Conservation (phyloP, 345 rosid genomes). For the Rhizophora mangle region DNA sequence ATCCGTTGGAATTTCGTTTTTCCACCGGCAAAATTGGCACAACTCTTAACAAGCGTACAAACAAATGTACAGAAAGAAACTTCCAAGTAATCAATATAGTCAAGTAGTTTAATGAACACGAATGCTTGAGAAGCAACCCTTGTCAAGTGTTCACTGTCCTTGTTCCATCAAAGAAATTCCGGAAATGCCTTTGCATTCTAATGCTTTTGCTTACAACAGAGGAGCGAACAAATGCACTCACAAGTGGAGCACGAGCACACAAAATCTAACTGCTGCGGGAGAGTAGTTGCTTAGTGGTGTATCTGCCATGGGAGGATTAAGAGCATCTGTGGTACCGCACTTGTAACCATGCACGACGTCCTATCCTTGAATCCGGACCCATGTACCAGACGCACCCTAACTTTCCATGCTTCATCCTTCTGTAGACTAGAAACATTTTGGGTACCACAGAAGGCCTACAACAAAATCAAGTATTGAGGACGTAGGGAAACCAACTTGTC, state of each 20-base stretch:
- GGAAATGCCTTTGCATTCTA: background rate
- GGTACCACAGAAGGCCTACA: slow-evolving; percentile 85
- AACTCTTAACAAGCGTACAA: too few relatives aligned
- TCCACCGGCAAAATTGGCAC: too few relatives aligned
- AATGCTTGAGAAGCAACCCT: too few relatives aligned
- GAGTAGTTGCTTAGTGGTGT: slow-evolving; percentile 60
- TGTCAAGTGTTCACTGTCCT: too few relatives aligned
- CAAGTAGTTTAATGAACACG: too few relatives aligned
- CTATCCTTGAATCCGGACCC: slow-evolving; percentile 80
- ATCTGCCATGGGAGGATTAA: slow-evolving; percentile 95
- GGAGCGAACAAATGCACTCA: too few relatives aligned
- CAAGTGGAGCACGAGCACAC: background rate
- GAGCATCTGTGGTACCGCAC: slow-evolving; percentile 98
- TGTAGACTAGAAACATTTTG: slow-evolving; percentile 84
- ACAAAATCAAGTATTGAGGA: background rate
- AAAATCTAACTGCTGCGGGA: background rate
- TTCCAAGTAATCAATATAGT: too few relatives aligned
- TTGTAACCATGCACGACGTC: slow-evolving; percentile 85
- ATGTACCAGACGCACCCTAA: slow-evolving; percentile 29
- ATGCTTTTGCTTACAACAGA: background rate
- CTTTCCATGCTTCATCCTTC: slow-evolving; percentile 95
- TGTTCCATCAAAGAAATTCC: too few relatives aligned
- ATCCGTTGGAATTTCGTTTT: too few relatives aligned
- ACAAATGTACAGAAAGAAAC: too few relatives aligned
- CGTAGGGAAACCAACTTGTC: background rate